Percentiles rank a stretch among this genome's conserved stretches.
phyloP scores from a whole-genome alignment of 176 grass and related monocot species.

The Triticum urartu region DNA sequence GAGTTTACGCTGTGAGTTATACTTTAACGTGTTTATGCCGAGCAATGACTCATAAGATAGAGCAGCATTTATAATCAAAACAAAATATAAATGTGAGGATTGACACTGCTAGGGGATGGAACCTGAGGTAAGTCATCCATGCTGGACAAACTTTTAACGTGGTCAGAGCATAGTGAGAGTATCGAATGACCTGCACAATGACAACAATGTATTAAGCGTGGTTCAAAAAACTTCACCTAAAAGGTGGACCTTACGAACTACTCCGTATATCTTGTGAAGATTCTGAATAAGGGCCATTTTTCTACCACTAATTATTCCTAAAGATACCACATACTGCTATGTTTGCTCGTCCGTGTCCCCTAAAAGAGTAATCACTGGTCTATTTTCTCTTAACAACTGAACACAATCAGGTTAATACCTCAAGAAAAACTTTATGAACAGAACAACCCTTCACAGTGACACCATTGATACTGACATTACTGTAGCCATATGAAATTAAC shows the following conservation, averaged over 20 bases:
- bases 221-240: neutral
- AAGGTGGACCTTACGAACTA: neutral
- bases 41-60: neutral
- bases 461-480: neutral
- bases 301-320: neutral
- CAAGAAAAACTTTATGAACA: neutral
- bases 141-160: constrained; percentile 52
- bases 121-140: constrained; percentile 92
- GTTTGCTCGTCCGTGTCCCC: neutral
- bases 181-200: constrained; percentile 69
- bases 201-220: neutral
- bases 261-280: neutral
- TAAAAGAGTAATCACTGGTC: neutral
- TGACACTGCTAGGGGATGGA: neutral
- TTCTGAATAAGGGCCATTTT: neutral
- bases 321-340: neutral
- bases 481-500: too few relatives aligned
- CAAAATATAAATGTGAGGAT: neutral
- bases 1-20: neutral
- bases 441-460: neutral
- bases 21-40: neutral
- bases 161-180: constrained; percentile 81
- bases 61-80: neutral
- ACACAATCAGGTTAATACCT: neutral
- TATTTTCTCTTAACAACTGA: neutral